Percentiles rank a stretch among this genome's conserved stretches.
Evolutionary conservation across 164 flowering plant species (phyloP).

Genomic region (Dillenia suffruticosa): DNA sequence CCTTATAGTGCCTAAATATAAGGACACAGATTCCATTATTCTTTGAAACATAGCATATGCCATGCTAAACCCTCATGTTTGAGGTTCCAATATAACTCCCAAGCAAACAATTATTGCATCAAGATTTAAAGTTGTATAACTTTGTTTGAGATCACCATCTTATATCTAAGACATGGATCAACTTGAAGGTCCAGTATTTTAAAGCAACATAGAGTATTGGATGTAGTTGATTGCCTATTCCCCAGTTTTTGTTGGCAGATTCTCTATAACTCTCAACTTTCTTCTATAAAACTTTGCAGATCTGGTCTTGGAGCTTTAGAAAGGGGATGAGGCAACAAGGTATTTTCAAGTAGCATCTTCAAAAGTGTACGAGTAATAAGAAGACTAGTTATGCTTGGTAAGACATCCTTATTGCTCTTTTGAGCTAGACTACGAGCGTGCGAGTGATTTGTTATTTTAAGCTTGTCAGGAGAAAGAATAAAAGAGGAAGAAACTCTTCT

Average conservation of each 20-base stretch:
- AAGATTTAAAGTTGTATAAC: neutral
- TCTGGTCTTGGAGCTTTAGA: slow-evolving; percentile 34
- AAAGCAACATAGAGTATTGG: neutral
- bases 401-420: too few species aligned
- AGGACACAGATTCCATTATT: neutral
- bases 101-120: neutral
- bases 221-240: neutral
- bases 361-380: too few species aligned
- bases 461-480: too few species aligned
- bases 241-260: neutral
- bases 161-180: neutral
- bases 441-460: too few species aligned
- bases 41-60: neutral
- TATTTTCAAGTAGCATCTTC: too few species aligned
- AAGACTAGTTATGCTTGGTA: too few species aligned
- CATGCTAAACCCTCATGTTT: neutral
- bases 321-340: neutral
- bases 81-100: neutral
- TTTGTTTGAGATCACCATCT: neutral
- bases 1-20: neutral
- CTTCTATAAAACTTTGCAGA: slow-evolving; percentile 11
- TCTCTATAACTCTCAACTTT: neutral
- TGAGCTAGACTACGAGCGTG: too few species aligned
- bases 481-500: too few species aligned
- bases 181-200: neutral